Base-by-base conservation (phyloP, 768 basidiomycete genomes). In the Tubosaeta brunneosetosa region DNA sequence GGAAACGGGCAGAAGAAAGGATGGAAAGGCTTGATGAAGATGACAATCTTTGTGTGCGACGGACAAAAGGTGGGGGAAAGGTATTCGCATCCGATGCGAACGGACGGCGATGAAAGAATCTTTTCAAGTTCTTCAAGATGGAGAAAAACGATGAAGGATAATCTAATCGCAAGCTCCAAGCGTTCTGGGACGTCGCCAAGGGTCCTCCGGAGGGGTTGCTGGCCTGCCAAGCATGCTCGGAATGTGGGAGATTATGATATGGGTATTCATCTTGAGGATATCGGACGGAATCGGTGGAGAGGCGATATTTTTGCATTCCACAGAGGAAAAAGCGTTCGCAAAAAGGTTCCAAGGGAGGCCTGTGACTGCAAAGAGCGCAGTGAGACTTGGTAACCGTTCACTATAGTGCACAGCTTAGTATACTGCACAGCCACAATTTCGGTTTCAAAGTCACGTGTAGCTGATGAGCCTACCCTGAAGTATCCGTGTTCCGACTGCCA, bases 1-100 rank as follows among this genome's bases (percentile, higher is more conserved):
- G 72, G 72, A 99, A 97, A 51, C 71, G 74, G 11, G 73, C 26
- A 1, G 73, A 71, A 3, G 76, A 59, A 26, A 57, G 43, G 3
- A 70, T 38, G 22, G 68, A 50, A 17, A 56, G 31, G 26, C 49
- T 49, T 31, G 52, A 34, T 26, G 45, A 38, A 46, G 63, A 53
- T 34, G 60, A 55, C 51, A 55, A 59, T 36, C 45, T 46, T 9
- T 34, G 62, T 6, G 60, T 61, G 43, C 64, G 63, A 53, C 69
- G 68, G 27, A 58, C 52, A 48, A 56, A 61, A 33, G 70, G 55
- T 4, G 68, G 48, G 26, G 60, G 61, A 36, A 67, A 53, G 13
- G 40, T 38, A 27, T 56, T 55, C 36, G 40, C 36, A n/a, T 57
- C 57, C 12, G 55, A 49, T 33, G 44, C 42, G 29, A 55, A 50